Conservation (phyloP, 2,329 filamentous ascomycete species). For the Ophiostoma ips region DNA sequence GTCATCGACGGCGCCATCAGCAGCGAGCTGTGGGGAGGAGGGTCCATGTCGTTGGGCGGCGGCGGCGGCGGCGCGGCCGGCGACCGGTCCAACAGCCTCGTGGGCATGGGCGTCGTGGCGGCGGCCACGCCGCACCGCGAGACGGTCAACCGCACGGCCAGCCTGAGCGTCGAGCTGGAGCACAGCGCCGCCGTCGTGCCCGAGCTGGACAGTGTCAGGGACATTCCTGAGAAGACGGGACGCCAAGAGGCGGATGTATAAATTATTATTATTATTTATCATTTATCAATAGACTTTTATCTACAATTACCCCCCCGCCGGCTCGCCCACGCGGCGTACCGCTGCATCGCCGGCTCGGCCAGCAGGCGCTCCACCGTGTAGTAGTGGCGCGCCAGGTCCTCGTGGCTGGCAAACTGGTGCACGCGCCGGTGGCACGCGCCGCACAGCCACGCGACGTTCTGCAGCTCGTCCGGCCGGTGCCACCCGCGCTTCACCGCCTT, state of each 20-base stretch:
- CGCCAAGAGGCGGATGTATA: too few species aligned
- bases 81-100: conserved; percentile 17
- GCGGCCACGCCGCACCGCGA: conserved; percentile 9
- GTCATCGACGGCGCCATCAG: conserved; percentile 21
- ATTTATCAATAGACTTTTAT: too few species aligned
- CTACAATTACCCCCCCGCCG: conserved; percentile 28
- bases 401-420: conserved; percentile 60
- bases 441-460: conserved; percentile 78
- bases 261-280: too few species aligned
- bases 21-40: conserved; percentile 21
- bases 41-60: background rate
- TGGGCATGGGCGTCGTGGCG: conserved; percentile 15
- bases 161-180: conserved; percentile 25
- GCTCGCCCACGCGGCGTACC: conserved; percentile 60
- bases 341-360: conserved; percentile 55
- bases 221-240: too few species aligned
- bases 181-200: conserved; percentile 13
- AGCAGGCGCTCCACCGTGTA: conserved; percentile 60
- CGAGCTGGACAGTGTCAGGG: conserved; percentile 20
- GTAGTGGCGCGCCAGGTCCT: conserved; percentile 60
- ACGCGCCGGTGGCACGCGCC: conserved; percentile 73
- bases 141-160: conserved; percentile 18
- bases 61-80: conserved; percentile 3
- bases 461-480: conserved; percentile 61
- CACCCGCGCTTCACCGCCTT: conserved; percentile 66